Evolutionary conservation across 768 basidiomycete species (phyloP).

Genomic region (Agaricus blazei): DNA sequence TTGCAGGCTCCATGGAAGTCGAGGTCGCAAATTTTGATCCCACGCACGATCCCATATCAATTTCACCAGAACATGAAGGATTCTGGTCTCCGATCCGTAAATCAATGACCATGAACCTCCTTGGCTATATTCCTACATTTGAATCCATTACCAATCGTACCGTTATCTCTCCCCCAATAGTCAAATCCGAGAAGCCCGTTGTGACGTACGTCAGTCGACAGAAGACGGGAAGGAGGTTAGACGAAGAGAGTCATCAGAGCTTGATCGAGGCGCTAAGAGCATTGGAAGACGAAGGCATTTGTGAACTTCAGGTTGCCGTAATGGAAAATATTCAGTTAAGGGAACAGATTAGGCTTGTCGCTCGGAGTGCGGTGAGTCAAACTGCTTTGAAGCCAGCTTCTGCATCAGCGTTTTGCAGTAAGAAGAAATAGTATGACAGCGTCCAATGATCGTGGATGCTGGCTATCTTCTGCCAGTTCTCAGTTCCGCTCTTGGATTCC

Average conservation of each 20-base stretch:
- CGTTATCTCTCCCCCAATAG: slow-evolving; percentile 11
- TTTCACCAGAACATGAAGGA: not conserved
- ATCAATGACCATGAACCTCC: slow-evolving; percentile 21
- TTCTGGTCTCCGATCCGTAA: slow-evolving; percentile 33
- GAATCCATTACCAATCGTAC: slow-evolving; percentile 10
- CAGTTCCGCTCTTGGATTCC: too few relatives aligned
- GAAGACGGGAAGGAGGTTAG: slow-evolving; percentile 17
- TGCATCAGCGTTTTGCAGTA: not conserved
- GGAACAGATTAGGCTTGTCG: slow-evolving; percentile 17
- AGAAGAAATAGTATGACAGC: too few relatives aligned
- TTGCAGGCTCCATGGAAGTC: slow-evolving; percentile 27
- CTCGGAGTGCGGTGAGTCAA: slow-evolving; percentile 19
- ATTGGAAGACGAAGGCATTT: slow-evolving; percentile 19
- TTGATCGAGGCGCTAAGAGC: slow-evolving; percentile 18
- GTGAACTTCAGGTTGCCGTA: slow-evolving; percentile 15
- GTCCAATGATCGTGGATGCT: not conserved
- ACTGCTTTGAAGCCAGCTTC: not conserved
- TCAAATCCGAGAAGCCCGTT: slow-evolving; percentile 17
- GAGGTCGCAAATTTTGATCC: slow-evolving; percentile 13
- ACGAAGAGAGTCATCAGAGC: slow-evolving; percentile 16
- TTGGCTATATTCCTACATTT: slow-evolving; percentile 25
- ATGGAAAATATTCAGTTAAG: slow-evolving; percentile 18
- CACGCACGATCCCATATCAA: not conserved
- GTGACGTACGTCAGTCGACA: slow-evolving; percentile 64
- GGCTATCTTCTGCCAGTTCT: not conserved